Base-by-base conservation (phyloP, 495 filamentous ascomycete species). In the Cercophora newfieldiana region DNA sequence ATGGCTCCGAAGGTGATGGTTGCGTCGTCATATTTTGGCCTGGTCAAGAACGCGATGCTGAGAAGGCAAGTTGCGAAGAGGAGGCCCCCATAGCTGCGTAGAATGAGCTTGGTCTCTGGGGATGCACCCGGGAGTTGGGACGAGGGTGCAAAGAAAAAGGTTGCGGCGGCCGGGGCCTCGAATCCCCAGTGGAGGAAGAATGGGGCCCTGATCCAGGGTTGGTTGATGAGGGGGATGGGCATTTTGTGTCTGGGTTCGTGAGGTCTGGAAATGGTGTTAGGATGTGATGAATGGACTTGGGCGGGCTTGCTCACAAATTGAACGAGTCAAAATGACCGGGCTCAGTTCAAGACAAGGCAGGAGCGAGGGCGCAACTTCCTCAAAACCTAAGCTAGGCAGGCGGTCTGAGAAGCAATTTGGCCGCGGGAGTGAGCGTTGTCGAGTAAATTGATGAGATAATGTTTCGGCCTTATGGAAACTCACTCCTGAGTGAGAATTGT, bases 81-180 rank as follows among this genome's bases (percentile, higher is more conserved):
- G 3, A 80, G 66, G 1, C 77, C 79, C 10, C 80, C 80, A 6
- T 78, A 76, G 65, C 76, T 78, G 33, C 64, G 67, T 10, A 82
- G 64, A 49, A 82, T 74, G 28, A 81, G 78, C 10, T 59, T 66
- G 10, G 73, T 71, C 0, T 78, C 75, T 10, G 56, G 33, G 0
- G 74, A 67, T 30, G 73, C 73, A 49, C 56, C 59, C 1, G 69
- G 72, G n/a, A 79, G 71, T 49, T 79, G 77, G 59, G 8, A 67
- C 8, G 50, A 18, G 16, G 59, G 65, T 0, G 49, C 26, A 0
- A 65, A 49, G 30, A 22, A 60, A 66, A 28, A 75, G 30, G 66
- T 68, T 8, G 72, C 33, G 3, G 69, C 59, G 16, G 73, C 73
- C 21, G 66, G 64, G 25, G 44, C 29, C 37, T 75, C 73, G 66